A percentile compares a stretch with the other conserved stretches of the same genome.
phyloP scores from a whole-genome alignment of 352 stramenopile genomes.

The Globisporangium nodosum region DNA sequence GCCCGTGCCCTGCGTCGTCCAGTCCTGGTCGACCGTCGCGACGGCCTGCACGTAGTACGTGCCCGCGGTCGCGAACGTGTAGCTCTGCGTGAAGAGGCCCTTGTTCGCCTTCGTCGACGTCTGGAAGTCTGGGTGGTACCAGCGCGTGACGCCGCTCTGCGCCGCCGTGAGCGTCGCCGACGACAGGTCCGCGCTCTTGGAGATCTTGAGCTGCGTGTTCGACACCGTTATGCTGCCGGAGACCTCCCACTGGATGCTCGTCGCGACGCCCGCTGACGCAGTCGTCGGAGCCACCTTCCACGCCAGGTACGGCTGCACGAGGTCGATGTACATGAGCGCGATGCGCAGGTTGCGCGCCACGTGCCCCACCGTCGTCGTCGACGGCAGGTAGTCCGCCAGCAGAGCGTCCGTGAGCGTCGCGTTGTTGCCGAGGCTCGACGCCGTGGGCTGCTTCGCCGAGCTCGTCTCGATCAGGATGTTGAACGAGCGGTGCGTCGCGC shows the following conservation, averaged over 20 bases:
- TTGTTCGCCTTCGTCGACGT: conserved; percentile 35
- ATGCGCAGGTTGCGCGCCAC: conserved; percentile 92
- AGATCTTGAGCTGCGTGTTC: conserved; percentile 45
- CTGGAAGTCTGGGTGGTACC: conserved; percentile 52
- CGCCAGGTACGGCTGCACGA: conserved; percentile 91
- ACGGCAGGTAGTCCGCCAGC: conserved; percentile 37
- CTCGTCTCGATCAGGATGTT: conserved; percentile 95
- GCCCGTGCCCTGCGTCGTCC: conserved; percentile 41
- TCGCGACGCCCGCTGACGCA: conserved; percentile 6
- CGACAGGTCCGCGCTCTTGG: conserved; percentile 26
- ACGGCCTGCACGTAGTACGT: conserved; percentile 57
- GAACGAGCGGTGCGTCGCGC: conserved; percentile 86
- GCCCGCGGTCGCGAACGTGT: conserved; percentile 31
- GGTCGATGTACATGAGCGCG: conserved; percentile 87
- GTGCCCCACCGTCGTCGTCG: conserved; percentile 74
- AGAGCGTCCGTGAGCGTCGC: conserved; percentile 36
- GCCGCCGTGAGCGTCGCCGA: conserved; percentile 17
- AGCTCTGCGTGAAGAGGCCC: conserved; percentile 32
- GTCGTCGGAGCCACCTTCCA: conserved; percentile 31
- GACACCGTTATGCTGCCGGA: conserved; percentile 53
- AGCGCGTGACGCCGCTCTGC: conserved; percentile 48
- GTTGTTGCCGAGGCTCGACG: conserved; percentile 61
- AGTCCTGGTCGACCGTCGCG: conserved; percentile 63
- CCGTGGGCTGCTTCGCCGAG: conserved; percentile 75
- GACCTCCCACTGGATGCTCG: conserved; percentile 50